phyloP scores from a whole-genome alignment of 2,329 filamentous ascomycete species.

The Fusarium sp. region DNA sequence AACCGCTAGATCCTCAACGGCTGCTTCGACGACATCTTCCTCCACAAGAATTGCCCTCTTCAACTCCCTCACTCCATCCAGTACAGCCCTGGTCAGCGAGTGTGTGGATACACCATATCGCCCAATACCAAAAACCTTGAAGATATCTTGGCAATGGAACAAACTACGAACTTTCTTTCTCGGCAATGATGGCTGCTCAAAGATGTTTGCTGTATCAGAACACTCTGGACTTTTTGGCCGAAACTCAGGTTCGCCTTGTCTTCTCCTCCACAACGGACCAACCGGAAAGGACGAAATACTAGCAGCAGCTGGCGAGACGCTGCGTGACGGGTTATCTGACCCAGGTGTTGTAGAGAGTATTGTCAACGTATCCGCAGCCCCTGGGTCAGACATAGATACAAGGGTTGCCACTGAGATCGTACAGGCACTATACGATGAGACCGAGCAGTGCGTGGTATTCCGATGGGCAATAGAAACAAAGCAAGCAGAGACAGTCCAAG shows the following conservation, averaged over 20 bases:
- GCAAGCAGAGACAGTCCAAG: slow-evolving; percentile 9
- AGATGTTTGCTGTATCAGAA: slow-evolving; percentile 34
- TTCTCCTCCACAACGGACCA: slow-evolving; percentile 30
- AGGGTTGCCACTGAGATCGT: slow-evolving; percentile 31
- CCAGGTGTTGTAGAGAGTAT: slow-evolving; percentile 26
- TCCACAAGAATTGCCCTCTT: slow-evolving; percentile 30
- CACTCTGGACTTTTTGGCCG: slow-evolving; percentile 30
- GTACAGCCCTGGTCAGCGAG: slow-evolving; percentile 34
- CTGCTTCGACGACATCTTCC: slow-evolving; percentile 26
- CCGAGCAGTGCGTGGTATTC: slow-evolving; percentile 24
- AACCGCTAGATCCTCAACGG: slow-evolving; percentile 28
- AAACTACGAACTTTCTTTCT: slow-evolving; percentile 33
- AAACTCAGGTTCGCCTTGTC: slow-evolving; percentile 20
- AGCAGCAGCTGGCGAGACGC: slow-evolving; percentile 27
- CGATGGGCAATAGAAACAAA: slow-evolving; percentile 32
- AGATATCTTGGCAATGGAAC: slow-evolving; percentile 37
- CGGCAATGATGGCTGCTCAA: slow-evolving; percentile 23
- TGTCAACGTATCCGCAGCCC: slow-evolving; percentile 27
- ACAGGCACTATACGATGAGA: slow-evolving; percentile 23
- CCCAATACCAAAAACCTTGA: slow-evolving; percentile 17
- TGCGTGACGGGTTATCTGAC: slow-evolving; percentile 21
- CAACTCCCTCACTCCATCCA: slow-evolving; percentile 29
- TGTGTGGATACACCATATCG: slow-evolving; percentile 26
- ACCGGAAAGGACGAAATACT: slow-evolving; percentile 29
- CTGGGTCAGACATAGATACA: slow-evolving; percentile 14